Evolutionary conservation across 139 green algal species (phyloP).

Genomic region (Closterium sp.): DNA sequence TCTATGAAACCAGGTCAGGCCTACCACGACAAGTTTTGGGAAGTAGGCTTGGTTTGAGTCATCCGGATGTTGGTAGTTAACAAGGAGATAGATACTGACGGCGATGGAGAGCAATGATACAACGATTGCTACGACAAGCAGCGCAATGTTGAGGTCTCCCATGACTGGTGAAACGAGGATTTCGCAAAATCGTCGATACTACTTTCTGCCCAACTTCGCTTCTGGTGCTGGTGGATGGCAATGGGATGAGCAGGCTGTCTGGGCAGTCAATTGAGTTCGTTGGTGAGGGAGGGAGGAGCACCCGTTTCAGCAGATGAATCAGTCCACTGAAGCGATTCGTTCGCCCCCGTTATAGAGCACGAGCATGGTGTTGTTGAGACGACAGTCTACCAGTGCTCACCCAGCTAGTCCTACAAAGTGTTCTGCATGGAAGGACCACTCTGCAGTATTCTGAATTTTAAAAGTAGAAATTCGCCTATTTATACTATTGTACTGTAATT

Average conservation of each 20-base stretch:
- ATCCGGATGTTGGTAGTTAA: constrained; percentile 91
- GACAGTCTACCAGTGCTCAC: too few species aligned
- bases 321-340: neutral
- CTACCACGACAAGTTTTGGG: constrained; percentile 87
- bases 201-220: neutral
- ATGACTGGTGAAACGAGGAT: neutral
- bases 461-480: too few species aligned
- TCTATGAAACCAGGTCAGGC: neutral
- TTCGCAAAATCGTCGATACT: neutral
- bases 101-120: constrained; percentile 69
- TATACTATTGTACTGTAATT: too few species aligned
- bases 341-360: neutral
- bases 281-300: too few species aligned
- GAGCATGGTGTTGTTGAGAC: too few species aligned
- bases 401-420: too few species aligned
- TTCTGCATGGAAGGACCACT: too few species aligned
- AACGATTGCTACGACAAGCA: constrained; percentile 73
- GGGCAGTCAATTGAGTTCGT: neutral
- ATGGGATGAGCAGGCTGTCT: neutral
- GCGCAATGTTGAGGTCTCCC: constrained; percentile 73
- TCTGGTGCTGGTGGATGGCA: neutral
- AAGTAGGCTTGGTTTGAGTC: constrained; percentile 93
- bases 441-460: too few species aligned
- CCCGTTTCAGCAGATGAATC: neutral
- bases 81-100: constrained; percentile 80